A percentile compares a stretch with the other conserved stretches of the same genome.
These are phyloP conservation scores for Sanguinoderma infundibulare DNA, from an alignment of 1,284 basidiomycete genomes.

Conservation along the genomic window DNA sequence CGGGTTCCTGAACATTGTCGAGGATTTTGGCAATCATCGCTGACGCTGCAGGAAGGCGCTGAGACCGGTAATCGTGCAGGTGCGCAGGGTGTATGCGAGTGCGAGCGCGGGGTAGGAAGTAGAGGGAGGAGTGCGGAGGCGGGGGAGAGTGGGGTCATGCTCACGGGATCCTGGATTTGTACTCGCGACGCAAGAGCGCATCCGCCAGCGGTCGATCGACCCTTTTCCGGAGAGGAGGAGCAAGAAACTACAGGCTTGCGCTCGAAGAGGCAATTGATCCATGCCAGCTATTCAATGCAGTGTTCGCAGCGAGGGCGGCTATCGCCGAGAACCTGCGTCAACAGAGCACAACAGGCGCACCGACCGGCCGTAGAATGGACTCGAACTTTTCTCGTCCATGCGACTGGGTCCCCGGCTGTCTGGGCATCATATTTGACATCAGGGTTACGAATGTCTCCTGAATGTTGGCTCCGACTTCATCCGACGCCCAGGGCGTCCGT, in stretches of 20 bases:
- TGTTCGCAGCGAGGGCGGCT: conserved; percentile 21
- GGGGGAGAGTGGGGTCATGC: conserved; percentile 11
- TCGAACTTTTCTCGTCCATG: conserved; percentile 17
- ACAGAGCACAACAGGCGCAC: conserved; percentile 18
- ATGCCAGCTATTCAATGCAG: conserved; percentile 17
- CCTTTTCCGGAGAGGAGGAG: conserved; percentile 26
- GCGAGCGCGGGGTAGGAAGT: conserved; percentile 6
- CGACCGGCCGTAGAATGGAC: conserved; percentile 19
- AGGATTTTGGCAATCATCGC: conserved; percentile 35
- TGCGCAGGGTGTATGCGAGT: conserved; percentile 12
- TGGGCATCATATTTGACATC: conserved; percentile 24
- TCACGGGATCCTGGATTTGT: conserved; percentile 27
- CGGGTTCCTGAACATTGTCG: conserved; percentile 30
- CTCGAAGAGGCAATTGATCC: conserved; percentile 29
- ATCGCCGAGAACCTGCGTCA: conserved; percentile 27
- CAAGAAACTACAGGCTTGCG: conserved; percentile 28
- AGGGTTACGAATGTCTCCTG: conserved; percentile 1
- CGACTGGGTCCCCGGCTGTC: conserved; percentile 11
- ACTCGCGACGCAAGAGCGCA: conserved; percentile 26
- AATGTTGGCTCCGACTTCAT: conserved; percentile 12
- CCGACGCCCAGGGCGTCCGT: conserved; percentile 8
- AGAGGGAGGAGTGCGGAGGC: conserved; percentile 10
- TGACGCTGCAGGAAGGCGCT: conserved; percentile 19
- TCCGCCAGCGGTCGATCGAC: conserved; percentile 26
- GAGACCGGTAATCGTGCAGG: conserved; percentile 12